A percentile compares a stretch with the other conserved stretches of the same genome.
These are phyloP conservation scores for Dalbergia oliveri DNA, from an alignment of 306 rosid species.

Conservation along the genomic window DNA sequence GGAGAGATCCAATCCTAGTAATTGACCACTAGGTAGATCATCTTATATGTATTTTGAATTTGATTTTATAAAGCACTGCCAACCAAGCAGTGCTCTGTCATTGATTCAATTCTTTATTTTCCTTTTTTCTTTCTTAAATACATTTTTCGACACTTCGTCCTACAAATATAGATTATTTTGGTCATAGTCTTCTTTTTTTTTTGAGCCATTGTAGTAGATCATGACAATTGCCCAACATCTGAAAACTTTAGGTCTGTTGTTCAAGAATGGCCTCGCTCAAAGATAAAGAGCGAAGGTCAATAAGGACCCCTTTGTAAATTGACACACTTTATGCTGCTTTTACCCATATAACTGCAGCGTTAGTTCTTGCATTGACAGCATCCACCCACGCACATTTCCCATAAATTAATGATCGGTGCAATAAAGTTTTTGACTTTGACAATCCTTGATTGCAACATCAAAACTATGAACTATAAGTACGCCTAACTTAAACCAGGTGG, in stretches of 20 bases:
- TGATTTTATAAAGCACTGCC: background rate
- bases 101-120: background rate
- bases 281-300: no score
- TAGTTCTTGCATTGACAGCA: background rate
- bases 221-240: no score
- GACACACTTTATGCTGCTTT: no score
- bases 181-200: no score
- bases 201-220: no score
- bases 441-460: conserved; percentile 9
- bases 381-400: conserved; percentile 30
- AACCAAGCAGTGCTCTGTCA: background rate
- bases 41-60: background rate
- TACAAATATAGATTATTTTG: no score
- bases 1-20: background rate
- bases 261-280: no score
- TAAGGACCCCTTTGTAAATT: no score
- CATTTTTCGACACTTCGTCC: no score
- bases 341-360: background rate
- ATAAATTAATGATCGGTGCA: background rate
- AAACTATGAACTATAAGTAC: background rate
- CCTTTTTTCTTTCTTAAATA: no score
- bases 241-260: no score
- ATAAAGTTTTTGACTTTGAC: background rate
- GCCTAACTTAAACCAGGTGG: background rate
- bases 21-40: background rate